Evolutionary conservation across 2,329 filamentous ascomycete species (phyloP), one percentile per base, ranked within the genome.

Genomic region (Arachnopeziza araneosa): DNA sequence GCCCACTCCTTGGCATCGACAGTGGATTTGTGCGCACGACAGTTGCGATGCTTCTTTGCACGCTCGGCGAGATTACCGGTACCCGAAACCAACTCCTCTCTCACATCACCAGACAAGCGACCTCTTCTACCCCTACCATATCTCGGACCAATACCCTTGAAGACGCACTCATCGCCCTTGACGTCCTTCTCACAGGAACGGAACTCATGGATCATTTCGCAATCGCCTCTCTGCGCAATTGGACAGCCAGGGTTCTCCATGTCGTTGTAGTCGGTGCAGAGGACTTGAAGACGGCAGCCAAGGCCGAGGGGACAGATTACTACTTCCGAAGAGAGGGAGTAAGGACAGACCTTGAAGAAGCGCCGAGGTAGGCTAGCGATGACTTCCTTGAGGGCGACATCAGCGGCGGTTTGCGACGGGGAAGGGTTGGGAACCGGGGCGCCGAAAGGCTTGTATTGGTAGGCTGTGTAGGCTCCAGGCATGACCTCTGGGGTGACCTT

Each of bases 301-400:
- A 23, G 9, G 17, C 56, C 59, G 4, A 52, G 9, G 2, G 58
- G 57, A 23, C 60, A 63, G 9, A 3, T 4, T 52, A 12, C n/a
- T 17, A 52, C 4, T 10, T 24, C 21, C 6, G 24, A 17, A 48
- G 55, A 4, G 2, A 65, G 55, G 6, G 61, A 63, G 22, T 50
- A 53, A 24, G 63, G 63, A 44, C 63, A 65, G 48, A 65, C 52
- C 24, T 55, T 55, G 21, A 57, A 55, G 56, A 60, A 60, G 14
- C 60, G 52, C 2, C 52, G 56, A 14, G 61, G 51, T 8, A 64
- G 59, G 2, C 7, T 50, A 23, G 49, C 50, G 24, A 60, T 52
- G n/a, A 4, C 2, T 17, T 44, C 17, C 12, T 44, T 44, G 12
- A 44, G 4, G 36, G 36, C 10, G 10, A 44, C 3, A 44, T 44